A percentile compares a stretch with the other conserved stretches of the same genome.
These are phyloP conservation scores for Apophysomyces elegans DNA, from an alignment of 371 early-diverging fungal species.

Conservation along the genomic window DNA sequence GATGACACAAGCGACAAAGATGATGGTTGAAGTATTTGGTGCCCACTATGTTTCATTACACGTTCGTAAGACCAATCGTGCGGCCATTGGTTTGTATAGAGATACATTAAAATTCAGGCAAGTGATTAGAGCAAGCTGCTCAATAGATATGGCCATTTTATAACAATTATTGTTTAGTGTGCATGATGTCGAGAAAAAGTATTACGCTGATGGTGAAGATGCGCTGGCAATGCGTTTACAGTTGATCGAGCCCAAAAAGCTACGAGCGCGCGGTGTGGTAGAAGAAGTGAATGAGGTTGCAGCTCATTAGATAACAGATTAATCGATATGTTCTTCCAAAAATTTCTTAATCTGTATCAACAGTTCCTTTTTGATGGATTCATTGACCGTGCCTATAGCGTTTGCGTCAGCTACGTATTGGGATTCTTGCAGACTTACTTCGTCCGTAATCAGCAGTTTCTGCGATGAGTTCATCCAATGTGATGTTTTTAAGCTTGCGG, in stretches of 20 bases:
- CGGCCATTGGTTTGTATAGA: slow-evolving; percentile 90
- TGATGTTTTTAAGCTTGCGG: slow-evolving; percentile 17
- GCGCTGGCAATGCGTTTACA: slow-evolving; percentile 80
- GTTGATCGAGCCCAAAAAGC: slow-evolving; percentile 43
- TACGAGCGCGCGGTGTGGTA: slow-evolving; percentile 33
- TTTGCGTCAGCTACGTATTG: neutral
- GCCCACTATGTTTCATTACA: slow-evolving; percentile 92
- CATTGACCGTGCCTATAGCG: slow-evolving; percentile 20
- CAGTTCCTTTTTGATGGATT: slow-evolving; percentile 27
- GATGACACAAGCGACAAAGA: slow-evolving; percentile 89
- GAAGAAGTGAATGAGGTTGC: slow-evolving; percentile 44
- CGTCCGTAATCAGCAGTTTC: slow-evolving; percentile 23
- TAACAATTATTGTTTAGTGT: slow-evolving; percentile 56
- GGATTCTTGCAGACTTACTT: slow-evolving; percentile 10
- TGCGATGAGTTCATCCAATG: slow-evolving; percentile 22
- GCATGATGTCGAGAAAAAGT: slow-evolving; percentile 90
- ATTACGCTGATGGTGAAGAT: slow-evolving; percentile 98
- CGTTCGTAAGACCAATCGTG: slow-evolving; percentile 93
- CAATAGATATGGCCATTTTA: neutral
- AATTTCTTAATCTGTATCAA: slow-evolving; percentile 25
- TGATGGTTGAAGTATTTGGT: slow-evolving; percentile 89
- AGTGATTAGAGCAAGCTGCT: slow-evolving; percentile 18
- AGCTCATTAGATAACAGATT: slow-evolving; percentile 17
- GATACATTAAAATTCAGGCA: slow-evolving; percentile 92
- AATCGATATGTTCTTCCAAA: slow-evolving; percentile 12